Base-by-base conservation (phyloP, 352 stramenopile genomes). In the Bremia lactucae region DNA sequence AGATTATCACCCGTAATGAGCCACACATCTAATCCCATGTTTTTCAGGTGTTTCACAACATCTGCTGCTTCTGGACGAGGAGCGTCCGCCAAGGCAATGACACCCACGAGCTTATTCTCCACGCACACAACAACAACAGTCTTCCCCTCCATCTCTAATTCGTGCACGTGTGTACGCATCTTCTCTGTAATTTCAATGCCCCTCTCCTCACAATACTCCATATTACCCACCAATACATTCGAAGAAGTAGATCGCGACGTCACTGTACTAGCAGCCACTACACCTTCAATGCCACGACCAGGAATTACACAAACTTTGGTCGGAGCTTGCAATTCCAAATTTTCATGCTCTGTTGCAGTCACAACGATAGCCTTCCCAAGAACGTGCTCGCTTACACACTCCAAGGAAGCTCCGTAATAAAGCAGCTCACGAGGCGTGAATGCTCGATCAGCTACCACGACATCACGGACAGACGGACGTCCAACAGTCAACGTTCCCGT, bases 1-100 rank as follows among this genome's bases (percentile, higher is more conserved):
- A 94, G 73, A 44, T 96, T 94, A 60, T 98, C 95, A 14, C 96
- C 83, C 5, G 80, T 94, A 44, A 94, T 84, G 16, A 94, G 52
- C 77, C 79, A 93, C 31, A 92, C 74, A 38, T 93, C 74, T 2
- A 92, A 45, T 1, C 73, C 73, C 74, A 92, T 91, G 7, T 55
- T 64, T 52, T 89, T 87, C 15, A 94, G 53, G 41, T 80, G 64
- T 51, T 74, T 46, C 8, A 94, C 57, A n/a, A 89, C 76, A 0
- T 60, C 64, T 20, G 72, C 75, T 15, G 80, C 67, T 59, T 94
- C 83, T 3, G 72, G 63, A 20, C 79, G 77, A 38, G 77, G 52
- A 23, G 77, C 83, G 22, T 94, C 83, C 1, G 74, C 76, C 23
- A 94, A 51, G 8, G 65, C 78, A 42, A 94, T 82, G 18, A 89